These are phyloP conservation scores for Trichoderma afroharzianum DNA, from an alignment of 2,329 filamentous ascomycete species.

Conservation along the genomic window DNA sequence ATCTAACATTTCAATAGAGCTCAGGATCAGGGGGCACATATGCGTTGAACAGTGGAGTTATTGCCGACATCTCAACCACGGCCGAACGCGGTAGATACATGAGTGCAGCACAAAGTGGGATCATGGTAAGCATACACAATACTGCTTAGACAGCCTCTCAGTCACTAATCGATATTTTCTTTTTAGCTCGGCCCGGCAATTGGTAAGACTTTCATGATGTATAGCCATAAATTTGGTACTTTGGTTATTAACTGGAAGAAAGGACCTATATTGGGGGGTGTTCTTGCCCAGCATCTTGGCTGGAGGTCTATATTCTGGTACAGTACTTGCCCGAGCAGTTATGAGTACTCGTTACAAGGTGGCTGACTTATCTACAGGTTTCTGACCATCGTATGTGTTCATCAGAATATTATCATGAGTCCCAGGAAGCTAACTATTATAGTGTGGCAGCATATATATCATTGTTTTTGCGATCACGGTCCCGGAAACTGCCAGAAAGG, in stretches of 20 bases:
- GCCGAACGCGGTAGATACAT: not conserved
- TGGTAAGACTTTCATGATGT: not conserved
- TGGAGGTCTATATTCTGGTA: slow-evolving; percentile 1
- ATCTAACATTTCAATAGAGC: not conserved
- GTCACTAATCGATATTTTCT: not conserved
- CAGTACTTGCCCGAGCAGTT: not conserved
- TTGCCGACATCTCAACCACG: slow-evolving; percentile 3
- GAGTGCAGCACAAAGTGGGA: not conserved
- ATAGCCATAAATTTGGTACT: not conserved
- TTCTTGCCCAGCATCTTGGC: not conserved
- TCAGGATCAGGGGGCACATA: not conserved
- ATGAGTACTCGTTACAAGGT: not conserved
- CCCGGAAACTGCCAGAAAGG: not conserved
- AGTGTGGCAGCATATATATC: not conserved
- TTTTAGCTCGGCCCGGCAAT: not conserved
- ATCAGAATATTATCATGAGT: not conserved
- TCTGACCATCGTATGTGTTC: not conserved
- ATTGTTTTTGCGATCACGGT: not conserved
- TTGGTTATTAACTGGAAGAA: not conserved
- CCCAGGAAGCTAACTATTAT: not conserved
- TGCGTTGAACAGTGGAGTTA: not conserved
- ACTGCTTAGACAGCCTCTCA: not conserved
- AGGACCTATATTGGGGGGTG: not conserved
- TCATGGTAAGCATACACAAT: not conserved
- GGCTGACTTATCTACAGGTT: not conserved